Evolutionary conservation across 2,329 filamentous ascomycete species (phyloP).

Genomic region (Aurifilum marmelostoma): DNA sequence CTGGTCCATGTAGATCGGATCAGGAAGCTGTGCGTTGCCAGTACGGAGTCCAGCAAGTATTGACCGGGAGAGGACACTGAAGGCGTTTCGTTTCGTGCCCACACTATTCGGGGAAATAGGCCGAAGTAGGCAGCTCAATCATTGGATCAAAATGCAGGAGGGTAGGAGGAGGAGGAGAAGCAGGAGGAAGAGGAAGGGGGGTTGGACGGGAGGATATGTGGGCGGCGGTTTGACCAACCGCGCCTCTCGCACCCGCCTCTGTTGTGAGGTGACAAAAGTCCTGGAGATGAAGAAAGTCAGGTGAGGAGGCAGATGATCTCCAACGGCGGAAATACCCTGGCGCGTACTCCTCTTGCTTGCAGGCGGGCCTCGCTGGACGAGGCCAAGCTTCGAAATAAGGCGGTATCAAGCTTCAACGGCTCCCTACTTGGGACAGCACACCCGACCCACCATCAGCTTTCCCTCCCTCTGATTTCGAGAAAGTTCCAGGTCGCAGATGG

Average conservation of each 20-base stretch:
- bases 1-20: not conserved
- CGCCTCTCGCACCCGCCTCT: not conserved
- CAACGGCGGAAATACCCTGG: not conserved
- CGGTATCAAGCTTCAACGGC: not conserved
- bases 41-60: not conserved
- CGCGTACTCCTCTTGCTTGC: not conserved
- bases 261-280: not conserved
- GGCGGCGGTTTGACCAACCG: not conserved
- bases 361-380: conserved; percentile 2
- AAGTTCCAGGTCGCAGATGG: not conserved
- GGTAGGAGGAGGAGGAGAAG: too few species aligned
- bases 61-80: not conserved
- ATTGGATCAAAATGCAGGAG: not conserved
- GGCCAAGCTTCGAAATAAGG: not conserved
- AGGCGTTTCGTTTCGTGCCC: not conserved
- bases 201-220: not conserved
- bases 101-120: conserved; percentile 3
- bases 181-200: too few species aligned
- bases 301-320: conserved; percentile 8
- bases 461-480: not conserved
- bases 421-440: not conserved
- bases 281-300: not conserved
- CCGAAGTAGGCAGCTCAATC: conserved; percentile 11
- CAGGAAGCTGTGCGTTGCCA: conserved; percentile 1
- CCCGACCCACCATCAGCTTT: not conserved